A percentile compares a stretch with the other conserved stretches of the same genome.
These are phyloP conservation scores for Xylaria longipes DNA, from an alignment of 495 filamentous ascomycete genomes.

Conservation along the genomic window DNA sequence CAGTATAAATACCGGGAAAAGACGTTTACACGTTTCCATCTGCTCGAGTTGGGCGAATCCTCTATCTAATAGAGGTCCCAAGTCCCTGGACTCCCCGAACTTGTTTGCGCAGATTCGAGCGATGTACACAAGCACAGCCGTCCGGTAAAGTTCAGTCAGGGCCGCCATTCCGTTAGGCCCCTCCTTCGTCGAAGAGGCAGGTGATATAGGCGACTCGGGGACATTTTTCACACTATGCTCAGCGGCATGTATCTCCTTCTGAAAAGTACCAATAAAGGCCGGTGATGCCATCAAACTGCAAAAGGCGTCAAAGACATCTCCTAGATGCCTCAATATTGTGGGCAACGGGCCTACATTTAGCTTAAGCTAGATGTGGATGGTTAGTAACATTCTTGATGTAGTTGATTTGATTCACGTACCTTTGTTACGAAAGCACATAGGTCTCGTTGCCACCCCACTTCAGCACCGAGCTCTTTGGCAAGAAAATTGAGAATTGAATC, in stretches of 20 bases:
- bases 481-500: not conserved
- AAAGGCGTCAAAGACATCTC: slow-evolving; percentile 4
- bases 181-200: not conserved
- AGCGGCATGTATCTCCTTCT: slow-evolving; percentile 20
- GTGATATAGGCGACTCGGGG: slow-evolving; percentile 20
- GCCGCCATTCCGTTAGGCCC: not conserved
- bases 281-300: not conserved
- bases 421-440: slow-evolving; percentile 12
- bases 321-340: slow-evolving; percentile 12
- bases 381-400: not conserved
- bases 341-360: not conserved
- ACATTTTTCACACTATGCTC: slow-evolving; percentile 34
- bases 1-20: slow-evolving; percentile 48
- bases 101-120: slow-evolving; percentile 34
- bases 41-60: slow-evolving; percentile 33
- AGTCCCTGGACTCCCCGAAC: slow-evolving; percentile 30
- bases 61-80: slow-evolving; percentile 32
- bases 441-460: slow-evolving; percentile 16
- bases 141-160: slow-evolving; percentile 39
- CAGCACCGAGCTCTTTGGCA: slow-evolving; percentile 9
- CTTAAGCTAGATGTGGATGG: not conserved
- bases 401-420: not conserved
- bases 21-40: slow-evolving; percentile 37
- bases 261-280: not conserved
- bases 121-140: slow-evolving; percentile 44